phyloP scores from a whole-genome alignment of 2,329 filamentous ascomycete species.

The Xylariaceae sp. region DNA sequence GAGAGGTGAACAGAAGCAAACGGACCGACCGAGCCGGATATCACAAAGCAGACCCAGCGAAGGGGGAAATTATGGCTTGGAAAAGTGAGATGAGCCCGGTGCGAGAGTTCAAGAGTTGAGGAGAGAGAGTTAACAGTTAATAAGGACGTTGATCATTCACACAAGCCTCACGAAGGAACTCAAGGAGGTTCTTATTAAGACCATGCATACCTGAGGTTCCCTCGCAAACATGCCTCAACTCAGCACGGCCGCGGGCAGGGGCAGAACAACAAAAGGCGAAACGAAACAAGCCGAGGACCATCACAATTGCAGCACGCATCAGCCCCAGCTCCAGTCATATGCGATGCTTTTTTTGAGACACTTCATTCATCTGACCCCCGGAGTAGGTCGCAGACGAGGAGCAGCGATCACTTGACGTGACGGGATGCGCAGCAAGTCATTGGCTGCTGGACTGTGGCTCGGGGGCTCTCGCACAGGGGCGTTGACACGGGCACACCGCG shows the following conservation, averaged over 20 bases:
- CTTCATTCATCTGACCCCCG: not conserved
- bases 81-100: conserved; percentile 3
- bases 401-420: not conserved
- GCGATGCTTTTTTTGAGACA: conserved; percentile 1
- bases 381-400: not conserved
- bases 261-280: not conserved
- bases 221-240: not conserved
- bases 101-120: not conserved
- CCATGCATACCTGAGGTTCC: not conserved
- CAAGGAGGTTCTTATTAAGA: conserved; percentile 6
- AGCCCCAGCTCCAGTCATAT: not conserved
- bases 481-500: not conserved
- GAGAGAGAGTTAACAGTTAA: not conserved
- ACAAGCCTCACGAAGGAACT: not conserved
- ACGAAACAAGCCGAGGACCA: not conserved
- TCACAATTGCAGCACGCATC: not conserved
- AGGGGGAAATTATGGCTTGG: conserved; percentile 3
- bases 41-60: not conserved
- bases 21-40: conserved; percentile 2
- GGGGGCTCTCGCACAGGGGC: not conserved
- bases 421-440: not conserved
- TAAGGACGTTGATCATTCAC: conserved; percentile 13
- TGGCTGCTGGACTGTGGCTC: not conserved
- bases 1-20: not conserved
- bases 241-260: not conserved